Evolutionary conservation across 2,329 filamentous ascomycete species (phyloP), one percentile per base, ranked within the genome.

Genomic region (Fusarium cicatricum): DNA sequence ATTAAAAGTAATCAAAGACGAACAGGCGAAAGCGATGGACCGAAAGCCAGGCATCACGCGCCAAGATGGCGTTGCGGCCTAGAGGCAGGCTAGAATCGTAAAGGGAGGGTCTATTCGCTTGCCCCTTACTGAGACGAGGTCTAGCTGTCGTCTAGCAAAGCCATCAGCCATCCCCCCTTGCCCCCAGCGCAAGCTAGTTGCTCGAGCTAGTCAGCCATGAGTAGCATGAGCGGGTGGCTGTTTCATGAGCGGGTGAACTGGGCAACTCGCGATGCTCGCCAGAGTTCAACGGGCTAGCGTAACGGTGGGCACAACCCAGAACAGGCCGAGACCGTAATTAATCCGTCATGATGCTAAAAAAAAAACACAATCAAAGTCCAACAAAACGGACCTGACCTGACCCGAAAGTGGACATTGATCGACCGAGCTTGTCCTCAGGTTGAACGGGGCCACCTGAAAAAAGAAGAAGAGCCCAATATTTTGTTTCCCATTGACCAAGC

Each of bases 261-360:
- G n/a, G 39, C 38, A 55, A 23, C 21, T 23, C n/a, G n/a, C n/a
- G 21, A 23, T n/a, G 41, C 32, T 56, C 43, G 36, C 31, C 19
- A 50, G 38, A 49, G 39, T 33, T 23, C 19, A 36, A 16, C 3
- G 41, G 48, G 38, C 51, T 60, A 62, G 60, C 43, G 44, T 43
- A 60, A 62, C 60, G 55, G 60, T 64, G 55, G 62, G 41, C 42
- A 46, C 42, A 17, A 52, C 50, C 59, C 54, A 59, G 49, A 34
- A 26, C 40, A 51, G 50, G 50, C 42, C 26, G n/a, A 44, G 44
- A 33, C 55, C 43, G 60, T 64, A 64, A 64, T 62, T 64, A 60
- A 64, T 43, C 60, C 60, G 55, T 50, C 55, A 62, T 60, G 60
- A 52, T 64, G 36, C 60, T 62, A 64, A 64, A 62, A 62, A 62